These are phyloP conservation scores for Biancaea sappan DNA, from an alignment of 306 rosid species.

Conservation along the genomic window DNA sequence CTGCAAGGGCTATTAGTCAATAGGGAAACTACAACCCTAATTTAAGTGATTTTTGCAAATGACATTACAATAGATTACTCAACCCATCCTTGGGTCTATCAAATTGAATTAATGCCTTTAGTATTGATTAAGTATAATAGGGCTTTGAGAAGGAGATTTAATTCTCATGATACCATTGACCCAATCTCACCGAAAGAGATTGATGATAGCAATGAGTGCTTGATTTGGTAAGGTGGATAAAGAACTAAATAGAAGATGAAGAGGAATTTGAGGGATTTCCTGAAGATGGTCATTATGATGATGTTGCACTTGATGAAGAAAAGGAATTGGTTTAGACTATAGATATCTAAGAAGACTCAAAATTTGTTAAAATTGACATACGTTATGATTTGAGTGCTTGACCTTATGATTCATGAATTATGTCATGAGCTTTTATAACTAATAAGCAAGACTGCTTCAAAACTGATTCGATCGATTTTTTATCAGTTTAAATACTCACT, in stretches of 20 bases:
- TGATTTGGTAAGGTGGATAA: neutral
- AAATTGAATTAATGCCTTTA: too few relatives aligned
- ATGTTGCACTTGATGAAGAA: neutral
- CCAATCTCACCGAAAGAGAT: neutral
- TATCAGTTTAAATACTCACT: too few relatives aligned
- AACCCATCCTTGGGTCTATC: neutral
- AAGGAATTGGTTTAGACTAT: neutral
- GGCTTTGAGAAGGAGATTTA: neutral
- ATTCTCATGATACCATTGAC: neutral
- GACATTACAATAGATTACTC: neutral
- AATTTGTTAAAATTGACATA: neutral
- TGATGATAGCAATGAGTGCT: neutral
- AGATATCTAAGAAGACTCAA: neutral
- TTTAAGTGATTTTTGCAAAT: neutral
- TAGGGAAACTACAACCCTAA: neutral
- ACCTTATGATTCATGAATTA: too few relatives aligned
- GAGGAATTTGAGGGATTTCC: neutral
- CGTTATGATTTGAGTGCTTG: neutral
- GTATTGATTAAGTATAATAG: neutral
- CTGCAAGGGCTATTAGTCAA: neutral
- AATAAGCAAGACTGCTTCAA: too few relatives aligned
- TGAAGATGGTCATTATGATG: neutral
- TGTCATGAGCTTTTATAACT: too few relatives aligned
- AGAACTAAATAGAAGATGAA: neutral
- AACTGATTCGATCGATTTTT: too few relatives aligned